A percentile compares a stretch with the other conserved stretches of the same genome.
Evolutionary conservation across 164 flowering plant species (phyloP).

Genomic region (Annona cherimola): DNA sequence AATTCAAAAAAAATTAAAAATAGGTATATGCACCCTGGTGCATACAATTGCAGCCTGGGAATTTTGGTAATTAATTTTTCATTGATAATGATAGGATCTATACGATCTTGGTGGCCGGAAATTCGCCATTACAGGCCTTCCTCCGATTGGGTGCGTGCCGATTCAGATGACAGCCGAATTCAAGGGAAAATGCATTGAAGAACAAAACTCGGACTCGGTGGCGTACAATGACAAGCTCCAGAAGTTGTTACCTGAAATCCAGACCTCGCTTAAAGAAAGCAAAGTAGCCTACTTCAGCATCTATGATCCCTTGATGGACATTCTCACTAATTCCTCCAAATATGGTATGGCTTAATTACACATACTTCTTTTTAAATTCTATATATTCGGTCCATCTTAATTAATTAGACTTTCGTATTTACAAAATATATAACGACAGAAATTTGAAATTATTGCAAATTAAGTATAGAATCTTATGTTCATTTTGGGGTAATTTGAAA

Average conservation of each 20-base stretch:
- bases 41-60: no score
- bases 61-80: no score
- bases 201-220: constrained; percentile 6
- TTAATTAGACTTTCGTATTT: no score
- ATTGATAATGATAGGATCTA: neutral
- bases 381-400: no score
- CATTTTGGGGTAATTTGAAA: no score
- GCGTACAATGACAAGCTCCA: constrained; percentile 5
- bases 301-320: constrained; percentile 29
- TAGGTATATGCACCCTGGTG: no score
- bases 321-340: constrained; percentile 22
- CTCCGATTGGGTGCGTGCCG: constrained; percentile 7
- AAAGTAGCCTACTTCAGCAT: constrained; percentile 18
- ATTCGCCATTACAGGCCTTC: neutral
- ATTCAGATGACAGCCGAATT: neutral
- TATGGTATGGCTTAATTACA: constrained; percentile 21
- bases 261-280: constrained; percentile 12
- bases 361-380: neutral
- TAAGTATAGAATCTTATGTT: no score
- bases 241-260: neutral
- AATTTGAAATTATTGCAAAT: no score
- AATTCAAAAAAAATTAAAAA: no score
- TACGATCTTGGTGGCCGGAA: constrained; percentile 8
- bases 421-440: no score
- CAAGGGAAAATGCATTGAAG: neutral